Conservation (phyloP, 75 land plant species). For the Selaginella tamariscina region DNA sequence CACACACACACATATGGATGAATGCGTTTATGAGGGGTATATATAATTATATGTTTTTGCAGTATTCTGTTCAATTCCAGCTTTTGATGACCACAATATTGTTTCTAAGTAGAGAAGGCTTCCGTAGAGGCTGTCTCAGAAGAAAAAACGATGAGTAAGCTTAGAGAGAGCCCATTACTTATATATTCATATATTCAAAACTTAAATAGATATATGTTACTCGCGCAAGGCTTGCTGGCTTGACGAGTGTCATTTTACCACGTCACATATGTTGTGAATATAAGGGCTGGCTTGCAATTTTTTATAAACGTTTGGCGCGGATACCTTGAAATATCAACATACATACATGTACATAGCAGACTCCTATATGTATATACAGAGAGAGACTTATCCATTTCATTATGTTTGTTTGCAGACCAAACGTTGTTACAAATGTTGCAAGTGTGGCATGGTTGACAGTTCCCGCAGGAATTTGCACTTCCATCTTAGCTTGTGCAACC, state of each 20-base stretch:
- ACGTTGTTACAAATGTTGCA: constrained; percentile 13
- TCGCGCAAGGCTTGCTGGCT: neutral
- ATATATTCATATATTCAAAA: neutral
- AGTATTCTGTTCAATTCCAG: constrained; percentile 75
- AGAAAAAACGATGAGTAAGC: constrained; percentile 28
- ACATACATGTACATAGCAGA: too few species aligned
- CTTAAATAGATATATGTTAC: too few species aligned
- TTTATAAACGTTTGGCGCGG: too few species aligned
- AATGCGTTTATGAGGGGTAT: too few species aligned
- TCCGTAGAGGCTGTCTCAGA: constrained; percentile 86
- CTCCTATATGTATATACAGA: too few species aligned
- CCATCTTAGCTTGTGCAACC: constrained; percentile 34
- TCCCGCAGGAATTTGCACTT: constrained; percentile 51
- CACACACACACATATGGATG: too few species aligned
- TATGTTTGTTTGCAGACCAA: neutral
- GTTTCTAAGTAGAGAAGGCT: constrained; percentile 90
- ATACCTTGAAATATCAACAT: too few species aligned
- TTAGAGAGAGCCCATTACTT: neutral
- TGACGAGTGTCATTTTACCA: neutral
- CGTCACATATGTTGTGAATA: neutral
- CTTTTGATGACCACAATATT: constrained; percentile 70
- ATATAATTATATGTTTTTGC: constrained; percentile 15
- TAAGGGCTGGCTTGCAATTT: neutral
- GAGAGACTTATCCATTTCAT: too few species aligned
- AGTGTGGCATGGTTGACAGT: constrained; percentile 72